Base-by-base conservation (phyloP, 2,329 filamentous ascomycete species). In the Ceratocystis eucalypticola region DNA sequence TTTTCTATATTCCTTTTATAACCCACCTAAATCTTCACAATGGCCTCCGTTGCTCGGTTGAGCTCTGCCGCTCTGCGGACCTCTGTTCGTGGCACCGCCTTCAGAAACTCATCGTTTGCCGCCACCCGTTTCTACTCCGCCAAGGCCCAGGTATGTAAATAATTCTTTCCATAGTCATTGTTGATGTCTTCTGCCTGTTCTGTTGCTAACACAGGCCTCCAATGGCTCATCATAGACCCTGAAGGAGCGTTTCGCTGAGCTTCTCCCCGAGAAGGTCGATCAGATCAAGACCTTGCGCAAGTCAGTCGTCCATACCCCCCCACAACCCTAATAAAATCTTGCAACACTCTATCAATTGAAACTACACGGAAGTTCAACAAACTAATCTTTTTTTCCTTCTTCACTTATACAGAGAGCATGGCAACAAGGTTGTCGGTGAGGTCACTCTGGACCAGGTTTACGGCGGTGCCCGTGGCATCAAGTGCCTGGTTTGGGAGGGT, bases 361-460 rank as follows among this genome's bases (percentile, higher is more conserved):
- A 2, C 37, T 15, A 62, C 6, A 7, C n/a, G 2, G 4, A 37
- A 22, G 45, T 22, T 15, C 22, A n/a, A n/a, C 41, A 17, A 30
- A 68, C 69, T 69, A 45, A 41, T 61, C 10, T 46, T 66, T 62
- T 64, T 33, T 61, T 62, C n/a, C 28, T 41, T 25, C 61, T 12
- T 15, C 4, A 6, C 3, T 15, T 5, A 41, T 50, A 69, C 72
- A 96, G 91, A 81, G 93, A 96, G 76, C 86, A 95, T 78, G 94
- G 94, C 77, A 89, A 83, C 83, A 97, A 93, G 82, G 90, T 97
- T 74, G 77, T 99, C 72, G 93, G 94, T 78, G 91, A 97, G 85
- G 91, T 99, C 77, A 99, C 94, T 69, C 89, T 99, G 71, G 94
- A 97, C 84, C 94, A 99, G 82, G 94, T 96, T 76, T 99, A 97